Conservation (phyloP, 345 rosid species). For the Cardamine occulta region DNA sequence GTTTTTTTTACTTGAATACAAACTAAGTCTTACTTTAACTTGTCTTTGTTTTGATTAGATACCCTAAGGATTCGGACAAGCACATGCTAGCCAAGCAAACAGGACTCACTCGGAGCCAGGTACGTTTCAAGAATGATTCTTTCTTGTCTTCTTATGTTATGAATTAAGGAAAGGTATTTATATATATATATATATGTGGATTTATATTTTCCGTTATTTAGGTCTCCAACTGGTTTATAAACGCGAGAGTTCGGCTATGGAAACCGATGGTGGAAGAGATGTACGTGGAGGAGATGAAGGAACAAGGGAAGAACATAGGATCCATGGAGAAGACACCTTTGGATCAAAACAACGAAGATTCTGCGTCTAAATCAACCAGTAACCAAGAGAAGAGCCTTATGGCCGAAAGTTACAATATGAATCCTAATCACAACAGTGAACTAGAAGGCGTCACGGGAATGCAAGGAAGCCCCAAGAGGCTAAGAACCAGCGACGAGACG, state of each 20-base stretch:
- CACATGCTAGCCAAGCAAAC: slow-evolving; percentile 93
- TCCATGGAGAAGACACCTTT: slow-evolving; percentile 66
- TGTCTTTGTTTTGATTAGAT: slow-evolving; percentile 50
- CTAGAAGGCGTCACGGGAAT: slow-evolving; percentile 64
- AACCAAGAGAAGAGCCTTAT: slow-evolving; percentile 55
- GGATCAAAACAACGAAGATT: slow-evolving; percentile 64
- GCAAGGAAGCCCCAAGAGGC: slow-evolving; percentile 81
- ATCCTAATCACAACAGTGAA: slow-evolving; percentile 66
- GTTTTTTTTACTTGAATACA: slow-evolving; percentile 10
- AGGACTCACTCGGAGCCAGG: slow-evolving; percentile 96
- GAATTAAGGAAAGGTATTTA: background rate
- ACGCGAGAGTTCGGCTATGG: slow-evolving; percentile 98
- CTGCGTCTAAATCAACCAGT: slow-evolving; percentile 60
- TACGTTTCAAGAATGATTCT: slow-evolving; percentile 26
- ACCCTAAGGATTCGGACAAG: slow-evolving; percentile 97
- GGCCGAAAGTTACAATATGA: slow-evolving; percentile 56
- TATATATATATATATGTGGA: background rate
- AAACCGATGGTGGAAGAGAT: slow-evolving; percentile 99
- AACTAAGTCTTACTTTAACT: background rate
- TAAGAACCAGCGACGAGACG: slow-evolving; percentile 57
- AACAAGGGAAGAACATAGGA: slow-evolving; percentile 65
- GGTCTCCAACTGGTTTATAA: slow-evolving; percentile 99
- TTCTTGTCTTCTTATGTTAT: background rate
- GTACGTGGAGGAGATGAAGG: slow-evolving; percentile 88
- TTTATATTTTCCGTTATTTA: slow-evolving; percentile 28